Conservation (phyloP, 2,329 filamentous ascomycete species). For the Ascochyta fabae region DNA sequence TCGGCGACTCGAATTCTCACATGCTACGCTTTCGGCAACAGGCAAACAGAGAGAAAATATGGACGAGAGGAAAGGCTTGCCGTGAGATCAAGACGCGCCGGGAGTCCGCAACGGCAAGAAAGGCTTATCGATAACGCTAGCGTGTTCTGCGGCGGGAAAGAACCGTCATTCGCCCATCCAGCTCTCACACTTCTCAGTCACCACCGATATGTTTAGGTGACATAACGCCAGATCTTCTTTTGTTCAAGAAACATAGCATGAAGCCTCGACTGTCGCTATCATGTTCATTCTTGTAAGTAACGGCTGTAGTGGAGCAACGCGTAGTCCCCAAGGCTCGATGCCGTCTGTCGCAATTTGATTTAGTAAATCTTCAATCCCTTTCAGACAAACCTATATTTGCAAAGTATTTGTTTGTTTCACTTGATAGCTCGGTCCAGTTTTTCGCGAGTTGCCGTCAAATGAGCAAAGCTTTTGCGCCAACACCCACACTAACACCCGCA, state of each 20-base stretch:
- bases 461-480: not conserved
- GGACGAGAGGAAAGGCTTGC: too few relatives aligned
- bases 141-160: conserved; percentile 12
- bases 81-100: not conserved
- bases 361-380: not conserved
- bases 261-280: conserved; percentile 21
- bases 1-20: not conserved
- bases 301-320: not conserved
- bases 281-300: conserved; percentile 52
- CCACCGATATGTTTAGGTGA: conserved; percentile 21
- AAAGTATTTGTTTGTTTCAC: not conserved
- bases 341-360: not conserved
- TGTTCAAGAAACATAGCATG: conserved; percentile 33
- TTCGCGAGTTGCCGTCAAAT: not conserved
- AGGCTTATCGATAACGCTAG: conserved; percentile 19
- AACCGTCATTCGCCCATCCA: conserved; percentile 15
- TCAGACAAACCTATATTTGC: not conserved
- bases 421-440: not conserved
- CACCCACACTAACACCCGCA: not conserved
- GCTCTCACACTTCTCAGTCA: conserved; percentile 15
- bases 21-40: not conserved
- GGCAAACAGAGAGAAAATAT: too few relatives aligned
- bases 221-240: conserved; percentile 5
- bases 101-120: conserved; percentile 4
- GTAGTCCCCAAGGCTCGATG: not conserved